Base-by-base conservation (phyloP, 2,329 filamentous ascomycete species). In the Xylaria sp. region DNA sequence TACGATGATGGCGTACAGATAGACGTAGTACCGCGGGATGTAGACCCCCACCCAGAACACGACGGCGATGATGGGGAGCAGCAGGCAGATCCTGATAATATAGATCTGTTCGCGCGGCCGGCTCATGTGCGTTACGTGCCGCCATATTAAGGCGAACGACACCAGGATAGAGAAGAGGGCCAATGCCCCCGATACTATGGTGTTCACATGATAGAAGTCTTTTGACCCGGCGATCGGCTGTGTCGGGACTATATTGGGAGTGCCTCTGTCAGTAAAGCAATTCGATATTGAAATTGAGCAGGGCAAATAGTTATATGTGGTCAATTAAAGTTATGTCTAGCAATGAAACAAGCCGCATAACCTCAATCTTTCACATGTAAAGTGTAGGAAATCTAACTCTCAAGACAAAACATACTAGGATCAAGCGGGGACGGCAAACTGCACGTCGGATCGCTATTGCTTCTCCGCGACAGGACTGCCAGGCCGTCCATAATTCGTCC, bases 71-170 rank as follows among this genome's bases (percentile, higher is more conserved):
- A 81, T 68, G 1, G 82, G 82, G 13, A 84, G 77, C 23, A 84
- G 77, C 13, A 76, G 71, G 59, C 79, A 79, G 54, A 84, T 82
- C 59, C 82, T 77, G 71, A 85, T 79, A 60, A 84, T 81, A 53
- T 83, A 80, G 60, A 80, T 73, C 68, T 83, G 82, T 69, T 83
- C 79, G 55, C 77, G 78, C 3, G 81, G 81, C 32, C 80, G 80
- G 73, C 80, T 82, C 12, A 82, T 74, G 35, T 80, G 80, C 3
- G 77, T 81, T 3, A 79, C 79, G 65, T 82, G 81, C 37, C 73
- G 74, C 16, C 72, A 65, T 73, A 82, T 80, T 35, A 81, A 67
- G 12, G 64, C 40, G 23, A 79, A 72, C 5, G 78, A 75, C 42
- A 76, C 59, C 1, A 82, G 37, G 18, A 71, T 77, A 0, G 78